Base-by-base conservation (phyloP, 78 protist genomes). In the Diacronema lutheri region DNA sequence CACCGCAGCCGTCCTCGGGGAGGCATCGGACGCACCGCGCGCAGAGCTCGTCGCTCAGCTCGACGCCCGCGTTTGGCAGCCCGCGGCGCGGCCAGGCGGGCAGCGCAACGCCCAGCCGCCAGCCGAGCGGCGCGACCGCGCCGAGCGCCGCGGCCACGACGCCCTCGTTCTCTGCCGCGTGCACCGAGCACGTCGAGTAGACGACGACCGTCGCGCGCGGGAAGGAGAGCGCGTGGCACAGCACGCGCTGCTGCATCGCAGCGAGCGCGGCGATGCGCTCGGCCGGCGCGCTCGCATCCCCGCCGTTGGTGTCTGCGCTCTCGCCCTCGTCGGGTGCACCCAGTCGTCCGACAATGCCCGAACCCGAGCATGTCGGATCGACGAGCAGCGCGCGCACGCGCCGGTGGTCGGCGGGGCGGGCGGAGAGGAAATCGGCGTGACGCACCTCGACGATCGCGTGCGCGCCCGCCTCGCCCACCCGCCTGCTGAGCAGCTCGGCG, bases 141-240 rank as follows among this genome's bases (percentile, higher is more conserved):
- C 50, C 16, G 11, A 86, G 85, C 55, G 64, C 69, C 31, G 40
- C 50, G 10, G 25, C 81, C 10, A 92, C 92, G 11, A 92, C 94
- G 26, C 20, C 86, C 68, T 92, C 94, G 76, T 92, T 92, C 83
- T 92, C 94, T 19, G 9, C 58, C 35, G n/a, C 56, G 84, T 86
- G 46, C 13, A 89, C 55, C 26, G 91, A 87, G 86, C 94, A 92
- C 31, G 94, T 92, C 44, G 89, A 81, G 86, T 92, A 92, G 35
- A 77, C 61, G 26, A 92, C 73, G n/a, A 23, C 62, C 26, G 62
- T 0, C 6, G 57, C 82, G 11, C 14, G 5, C 25, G 89, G 91
- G 44, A 91, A 89, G 23, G 29, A 0, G 61, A 89, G 55, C 37
- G 92, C 92, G 38, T 89, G 92, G 10, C 10, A 35, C 26, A 89